A percentile compares a stretch with the other conserved stretches of the same genome.
These are phyloP conservation scores for Xerocomellus dryophilus DNA, from an alignment of 768 basidiomycete genomes.

Conservation along the genomic window DNA sequence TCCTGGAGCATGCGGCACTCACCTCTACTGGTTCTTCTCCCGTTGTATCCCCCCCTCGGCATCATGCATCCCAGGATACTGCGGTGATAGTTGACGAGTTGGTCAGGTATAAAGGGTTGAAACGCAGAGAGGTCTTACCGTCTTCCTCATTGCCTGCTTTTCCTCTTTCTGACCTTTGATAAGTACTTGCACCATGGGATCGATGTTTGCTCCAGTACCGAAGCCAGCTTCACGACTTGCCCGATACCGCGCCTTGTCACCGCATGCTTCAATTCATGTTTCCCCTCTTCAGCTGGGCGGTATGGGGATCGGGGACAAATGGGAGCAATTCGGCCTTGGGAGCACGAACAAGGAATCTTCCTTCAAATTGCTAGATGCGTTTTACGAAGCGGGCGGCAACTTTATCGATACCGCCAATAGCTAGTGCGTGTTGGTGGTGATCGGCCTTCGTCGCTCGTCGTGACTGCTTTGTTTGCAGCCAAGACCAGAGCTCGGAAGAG, in stretches of 20 bases:
- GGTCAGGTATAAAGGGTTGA: neutral
- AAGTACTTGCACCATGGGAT: neutral
- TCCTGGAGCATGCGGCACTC: too few species aligned
- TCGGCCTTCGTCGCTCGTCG: neutral
- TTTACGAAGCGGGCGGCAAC: conserved; percentile 44
- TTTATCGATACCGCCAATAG: conserved; percentile 48
- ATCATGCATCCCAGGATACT: neutral
- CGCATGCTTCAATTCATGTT: conserved; percentile 39
- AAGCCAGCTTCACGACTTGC: conserved; percentile 23
- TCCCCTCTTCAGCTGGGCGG: conserved; percentile 45
- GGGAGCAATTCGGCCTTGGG: conserved; percentile 34
- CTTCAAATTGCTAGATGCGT: conserved; percentile 47
- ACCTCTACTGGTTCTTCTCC: neutral
- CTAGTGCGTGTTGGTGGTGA: conserved; percentile 31
- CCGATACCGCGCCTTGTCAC: conserved; percentile 35
- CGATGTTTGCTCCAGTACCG: neutral
- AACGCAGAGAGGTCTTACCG: neutral
- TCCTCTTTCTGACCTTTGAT: neutral
- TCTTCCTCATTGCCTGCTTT: too few species aligned
- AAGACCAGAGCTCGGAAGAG: conserved; percentile 53
- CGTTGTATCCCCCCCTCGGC: neutral
- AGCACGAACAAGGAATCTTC: conserved; percentile 40
- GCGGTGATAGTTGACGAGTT: neutral
- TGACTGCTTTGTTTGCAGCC: conserved; percentile 26
- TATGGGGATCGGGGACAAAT: conserved; percentile 43